Base-by-base conservation (phyloP, 225 moss, liverwort and hornwort genomes). In the Sphagnum contortum region DNA sequence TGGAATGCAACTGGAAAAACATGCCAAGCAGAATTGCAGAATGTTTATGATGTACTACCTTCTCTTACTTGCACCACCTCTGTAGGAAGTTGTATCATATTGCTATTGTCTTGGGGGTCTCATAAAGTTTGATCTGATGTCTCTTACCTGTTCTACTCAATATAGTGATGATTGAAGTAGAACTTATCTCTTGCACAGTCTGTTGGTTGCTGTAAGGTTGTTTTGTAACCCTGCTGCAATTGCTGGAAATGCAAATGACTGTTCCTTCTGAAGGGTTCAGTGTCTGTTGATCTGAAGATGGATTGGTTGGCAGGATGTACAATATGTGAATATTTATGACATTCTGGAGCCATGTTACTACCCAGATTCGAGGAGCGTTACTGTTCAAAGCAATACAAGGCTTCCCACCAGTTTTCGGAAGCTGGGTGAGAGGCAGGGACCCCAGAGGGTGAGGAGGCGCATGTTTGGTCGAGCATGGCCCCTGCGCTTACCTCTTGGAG, bases 381-480 rank as follows among this genome's bases (percentile, higher is more conserved):
- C 75, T 59, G 71, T 70, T 61, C 71, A 62, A 56, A 72, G 61
- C 54, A 66, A 85, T 62, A 79, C 72, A 45, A 84, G 75, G 69
- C 75, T 94, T 65, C 94, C 89, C 9, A 71, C 68, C 46, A 94
- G 83, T 75, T 94, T 94, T 72, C 85, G 94, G 50, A 72, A 73
- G 64, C 63, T 91, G 66, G 94, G 94, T 55, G 91, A 94, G 73
- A 73, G 65, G 10, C n/a, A 73, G 5, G 74, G 87, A 1, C 72
- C 79, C 46, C 85, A 75, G 63, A 75, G 72, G 57, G 80, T 91
- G 60, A 78, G 94, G 57, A 89, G 86, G 79, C 81, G 91, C 45
- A 91, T 89, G 86, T 91, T 94, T 74, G 91, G 91, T 65, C 81
- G 94, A 60, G 89, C 91, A 6, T 94, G 81, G 77, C 94, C 94